Evolutionary conservation across 768 basidiomycete genomes (phyloP).

Genomic region (Dacryopinax primogenitus): DNA sequence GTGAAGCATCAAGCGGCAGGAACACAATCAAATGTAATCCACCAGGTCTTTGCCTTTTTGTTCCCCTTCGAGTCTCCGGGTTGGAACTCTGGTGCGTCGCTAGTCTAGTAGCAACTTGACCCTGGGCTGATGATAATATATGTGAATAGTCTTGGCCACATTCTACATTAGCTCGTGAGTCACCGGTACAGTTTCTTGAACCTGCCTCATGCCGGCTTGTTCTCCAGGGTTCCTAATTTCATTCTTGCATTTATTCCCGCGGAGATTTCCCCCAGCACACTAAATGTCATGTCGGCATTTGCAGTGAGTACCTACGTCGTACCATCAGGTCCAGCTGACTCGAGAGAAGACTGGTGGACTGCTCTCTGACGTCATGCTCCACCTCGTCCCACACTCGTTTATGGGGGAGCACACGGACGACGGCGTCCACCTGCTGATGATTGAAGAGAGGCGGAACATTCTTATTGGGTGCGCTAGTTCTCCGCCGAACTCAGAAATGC

Average conservation of each 20-base stretch:
- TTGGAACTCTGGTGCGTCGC: conserved; percentile 56
- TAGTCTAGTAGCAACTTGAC: too few species aligned
- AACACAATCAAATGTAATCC: conserved; percentile 51
- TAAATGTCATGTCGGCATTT: conserved; percentile 91
- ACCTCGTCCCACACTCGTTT: conserved; percentile 83
- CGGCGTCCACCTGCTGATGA: conserved; percentile 64
- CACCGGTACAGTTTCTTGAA: conserved; percentile 10
- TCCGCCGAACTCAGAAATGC: neutral
- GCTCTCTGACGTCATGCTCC: conserved; percentile 83
- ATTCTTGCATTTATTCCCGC: conserved; percentile 89
- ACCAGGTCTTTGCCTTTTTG: conserved; percentile 61
- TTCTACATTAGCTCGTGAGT: conserved; percentile 95
- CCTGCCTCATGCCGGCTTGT: conserved; percentile 16
- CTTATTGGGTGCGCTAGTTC: conserved; percentile 54
- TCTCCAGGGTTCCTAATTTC: conserved; percentile 72
- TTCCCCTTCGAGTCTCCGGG: conserved; percentile 79
- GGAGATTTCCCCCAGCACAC: conserved; percentile 66
- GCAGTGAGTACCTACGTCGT: conserved; percentile 41
- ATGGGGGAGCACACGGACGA: conserved; percentile 72
- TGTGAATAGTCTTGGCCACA: conserved; percentile 70
- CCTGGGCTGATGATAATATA: too few species aligned
- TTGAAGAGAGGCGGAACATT: conserved; percentile 85
- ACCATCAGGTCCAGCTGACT: neutral
- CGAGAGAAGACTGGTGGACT: conserved; percentile 66
- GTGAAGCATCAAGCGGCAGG: neutral